These are phyloP conservation scores for Sinapis alba DNA, from an alignment of 441 rosid species.

Conservation along the genomic window DNA sequence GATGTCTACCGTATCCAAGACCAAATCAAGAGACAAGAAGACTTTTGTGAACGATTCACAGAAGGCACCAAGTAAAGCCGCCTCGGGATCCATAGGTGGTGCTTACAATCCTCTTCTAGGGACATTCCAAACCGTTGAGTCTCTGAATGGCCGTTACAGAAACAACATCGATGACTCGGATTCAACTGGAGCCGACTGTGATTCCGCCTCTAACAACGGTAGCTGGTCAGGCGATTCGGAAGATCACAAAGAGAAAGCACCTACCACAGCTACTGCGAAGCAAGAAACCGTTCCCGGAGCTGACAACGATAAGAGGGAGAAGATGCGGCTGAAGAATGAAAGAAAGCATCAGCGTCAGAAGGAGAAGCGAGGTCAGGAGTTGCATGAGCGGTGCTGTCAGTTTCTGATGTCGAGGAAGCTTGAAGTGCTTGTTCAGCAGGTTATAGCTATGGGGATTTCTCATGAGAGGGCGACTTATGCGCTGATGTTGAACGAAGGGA, in stretches of 20 bases:
- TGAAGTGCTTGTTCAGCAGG: constrained; percentile 73
- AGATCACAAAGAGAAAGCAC: constrained; percentile 70
- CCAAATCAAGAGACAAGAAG: constrained; percentile 71
- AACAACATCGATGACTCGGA: constrained; percentile 75
- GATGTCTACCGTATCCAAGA: constrained; percentile 66
- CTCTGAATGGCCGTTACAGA: constrained; percentile 52
- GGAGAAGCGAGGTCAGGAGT: constrained; percentile 86
- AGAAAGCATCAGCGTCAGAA: constrained; percentile 89
- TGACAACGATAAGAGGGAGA: constrained; percentile 75
- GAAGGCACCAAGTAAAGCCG: constrained; percentile 50
- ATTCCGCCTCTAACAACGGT: constrained; percentile 78
- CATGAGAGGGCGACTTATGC: constrained; percentile 79
- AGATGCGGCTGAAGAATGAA: constrained; percentile 85
- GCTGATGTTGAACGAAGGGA: constrained; percentile 83
- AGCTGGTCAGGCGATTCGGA: constrained; percentile 95
- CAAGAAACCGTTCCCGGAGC: constrained; percentile 66
- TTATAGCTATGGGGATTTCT: constrained; percentile 81
- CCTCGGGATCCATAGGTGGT: constrained; percentile 60
- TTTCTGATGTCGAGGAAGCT: constrained; percentile 83
- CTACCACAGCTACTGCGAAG: constrained; percentile 38
- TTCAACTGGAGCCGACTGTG: constrained; percentile 66
- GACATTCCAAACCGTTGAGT: constrained; percentile 46
- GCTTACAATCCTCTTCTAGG: constrained; percentile 71
- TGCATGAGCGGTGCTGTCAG: constrained; percentile 77
- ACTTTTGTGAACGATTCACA: constrained; percentile 55